Percentiles rank a stretch among this genome's conserved stretches.
Conservation (phyloP, 2,329 filamentous ascomycete species). For the Hirsutella rhossiliensis region DNA sequence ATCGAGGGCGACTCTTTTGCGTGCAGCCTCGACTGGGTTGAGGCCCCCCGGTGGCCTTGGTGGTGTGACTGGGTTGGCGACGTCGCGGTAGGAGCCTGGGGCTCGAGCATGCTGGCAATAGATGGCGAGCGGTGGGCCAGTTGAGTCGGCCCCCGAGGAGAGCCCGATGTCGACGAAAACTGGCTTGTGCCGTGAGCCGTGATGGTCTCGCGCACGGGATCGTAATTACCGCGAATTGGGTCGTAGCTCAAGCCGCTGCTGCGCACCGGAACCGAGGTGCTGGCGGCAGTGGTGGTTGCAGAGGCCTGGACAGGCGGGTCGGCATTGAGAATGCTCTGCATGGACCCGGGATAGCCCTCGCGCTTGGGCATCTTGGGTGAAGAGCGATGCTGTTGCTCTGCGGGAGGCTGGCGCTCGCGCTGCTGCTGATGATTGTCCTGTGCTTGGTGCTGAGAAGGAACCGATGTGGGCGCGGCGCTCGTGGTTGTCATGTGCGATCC, state of each 20-base stretch:
- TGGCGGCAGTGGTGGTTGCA: conserved; percentile 27
- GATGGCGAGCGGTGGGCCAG: conserved; percentile 54
- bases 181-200: conserved; percentile 37
- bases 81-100: conserved; percentile 17
- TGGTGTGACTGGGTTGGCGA: conserved; percentile 17
- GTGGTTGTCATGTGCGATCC: conserved; percentile 12
- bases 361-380: conserved; percentile 38
- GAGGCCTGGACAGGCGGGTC: conserved; percentile 23
- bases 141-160: conserved; percentile 32
- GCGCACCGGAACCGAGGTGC: conserved; percentile 32
- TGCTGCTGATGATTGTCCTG: too few relatives aligned
- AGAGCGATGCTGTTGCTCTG: conserved; percentile 21
- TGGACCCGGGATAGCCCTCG: conserved; percentile 36
- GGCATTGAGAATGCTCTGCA: conserved; percentile 45
- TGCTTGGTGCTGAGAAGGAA: conserved; percentile 10
- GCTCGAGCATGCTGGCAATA: conserved; percentile 78
- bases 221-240: conserved; percentile 69
- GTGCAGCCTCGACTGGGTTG: conserved; percentile 18
- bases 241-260: conserved; percentile 79
- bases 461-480: conserved; percentile 6
- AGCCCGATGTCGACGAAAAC: conserved; percentile 31
- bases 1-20: conserved; percentile 23
- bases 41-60: conserved; percentile 11
- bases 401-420: too few relatives aligned
- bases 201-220: conserved; percentile 52